Percentiles rank a stretch among this genome's conserved stretches.
phyloP scores from a whole-genome alignment of 352 stramenopile species.

The Globisporangium mamillatum region DNA sequence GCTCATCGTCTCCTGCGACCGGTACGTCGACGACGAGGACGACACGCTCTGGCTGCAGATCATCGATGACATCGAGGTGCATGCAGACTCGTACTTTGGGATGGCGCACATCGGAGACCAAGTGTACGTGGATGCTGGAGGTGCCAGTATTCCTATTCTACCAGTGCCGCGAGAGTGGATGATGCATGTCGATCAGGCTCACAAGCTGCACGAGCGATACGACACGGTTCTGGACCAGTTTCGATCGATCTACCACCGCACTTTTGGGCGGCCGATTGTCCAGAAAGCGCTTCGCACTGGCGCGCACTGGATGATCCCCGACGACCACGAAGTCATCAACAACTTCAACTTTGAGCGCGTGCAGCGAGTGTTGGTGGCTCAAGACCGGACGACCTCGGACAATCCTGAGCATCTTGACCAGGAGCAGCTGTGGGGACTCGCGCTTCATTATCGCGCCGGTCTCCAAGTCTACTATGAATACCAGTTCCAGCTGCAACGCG shows the following conservation, averaged over 20 bases:
- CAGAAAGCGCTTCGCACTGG: conserved; percentile 57
- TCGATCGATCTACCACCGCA: conserved; percentile 54
- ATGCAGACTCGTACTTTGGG: conserved; percentile 38
- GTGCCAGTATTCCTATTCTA: conserved; percentile 26
- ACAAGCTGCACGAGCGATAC: conserved; percentile 19
- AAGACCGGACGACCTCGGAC: neutral
- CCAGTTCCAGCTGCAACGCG: conserved; percentile 56
- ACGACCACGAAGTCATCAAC: conserved; percentile 80
- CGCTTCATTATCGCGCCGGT: conserved; percentile 55
- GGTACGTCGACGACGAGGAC: conserved; percentile 55
- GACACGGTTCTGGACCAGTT: conserved; percentile 37
- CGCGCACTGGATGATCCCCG: conserved; percentile 77
- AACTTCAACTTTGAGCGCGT: conserved; percentile 60
- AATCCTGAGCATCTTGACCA: conserved; percentile 15
- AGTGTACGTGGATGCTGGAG: conserved; percentile 49
- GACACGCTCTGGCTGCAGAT: conserved; percentile 43
- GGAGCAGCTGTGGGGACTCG: conserved; percentile 26
- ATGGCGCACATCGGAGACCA: conserved; percentile 58
- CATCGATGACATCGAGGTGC: conserved; percentile 32
- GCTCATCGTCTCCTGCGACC: conserved; percentile 55
- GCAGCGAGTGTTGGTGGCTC: conserved; percentile 20
- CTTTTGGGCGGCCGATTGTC: conserved; percentile 39
- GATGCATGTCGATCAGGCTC: neutral
- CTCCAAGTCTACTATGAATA: conserved; percentile 67
- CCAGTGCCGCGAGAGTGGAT: conserved; percentile 16